Base-by-base conservation (phyloP, 257 asterid species). In the Eucommia ulmoides region DNA sequence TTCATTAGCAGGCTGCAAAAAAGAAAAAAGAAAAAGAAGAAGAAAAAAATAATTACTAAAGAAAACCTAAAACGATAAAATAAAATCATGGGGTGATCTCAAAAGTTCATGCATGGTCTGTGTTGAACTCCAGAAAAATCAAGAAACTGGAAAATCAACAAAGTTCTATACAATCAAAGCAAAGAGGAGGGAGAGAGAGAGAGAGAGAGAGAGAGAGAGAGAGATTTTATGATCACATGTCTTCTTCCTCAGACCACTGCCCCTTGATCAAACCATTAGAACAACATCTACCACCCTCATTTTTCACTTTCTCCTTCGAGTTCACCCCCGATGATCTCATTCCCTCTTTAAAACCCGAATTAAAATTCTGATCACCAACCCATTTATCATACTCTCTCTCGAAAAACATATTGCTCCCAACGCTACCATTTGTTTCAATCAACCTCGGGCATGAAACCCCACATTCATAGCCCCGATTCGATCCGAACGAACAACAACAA, bases 1-100 rank as follows among this genome's bases (percentile, higher is more conserved):
- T 50, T 68, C 49, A 94, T 86, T 58, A n/a, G n/a, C 75, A 63
- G 33, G 33, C 7, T 14, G 0, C 4, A 51, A 8, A 21, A 25
- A 9, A 46, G 17, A 2, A 16, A 4, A 17, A 41, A 19, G 46
- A 23, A 15, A 15, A 49, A 52, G 49, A 20, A 5, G 19, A 23
- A 19, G 3, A 14, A 42, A 8, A 29, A 12, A 12, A 12, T 12
- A 29, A 29, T 29, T 29, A 29, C 6, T 6, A 12, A 29, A 12
- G 38, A 7, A 29, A 12, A 29, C 12, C 7, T 5, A 29, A 29
- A 12, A 7, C 12, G 38, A 29, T 29, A 5, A 29, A 29, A 5
- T 29, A 29, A 12, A 29, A 29, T 29, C 38, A 29, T 29, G 38
- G 8, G 38, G n/a, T n/a, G n/a, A n/a, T n/a, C n/a, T n/a, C n/a